Base-by-base conservation (phyloP, 140 eudicot genomes). In the Erigeron philadelphicus region DNA sequence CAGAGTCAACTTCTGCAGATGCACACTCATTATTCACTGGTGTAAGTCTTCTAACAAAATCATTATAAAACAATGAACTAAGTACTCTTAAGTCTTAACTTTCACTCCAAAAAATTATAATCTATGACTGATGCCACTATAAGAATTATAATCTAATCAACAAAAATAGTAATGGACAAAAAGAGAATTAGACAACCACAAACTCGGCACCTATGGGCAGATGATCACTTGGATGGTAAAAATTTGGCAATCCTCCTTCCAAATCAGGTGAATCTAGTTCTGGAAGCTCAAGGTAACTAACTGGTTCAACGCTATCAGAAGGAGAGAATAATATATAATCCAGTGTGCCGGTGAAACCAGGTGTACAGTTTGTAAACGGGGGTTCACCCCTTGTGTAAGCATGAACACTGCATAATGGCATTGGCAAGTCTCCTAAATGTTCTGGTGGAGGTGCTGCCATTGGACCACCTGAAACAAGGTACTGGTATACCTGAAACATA, bases 121-220 rank as follows among this genome's bases (percentile, higher is more conserved):
- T 2, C 38, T 31, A 3, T 49, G 15, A 17, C 19, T 13, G 12
- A 8, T 17, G 13, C 15, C 56, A 6, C 12, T n/a, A 54, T 38
- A 68, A 68, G 53, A 54, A 54, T 68, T 35, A 68, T 38, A 68
- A 68, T 68, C 43, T 18, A 13, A 68, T 40, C 38, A 67, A 67
- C 44, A 23, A 68, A 13, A 48, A 23, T 47, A 11, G 23, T 40
- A 54, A 15, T 49, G 11, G 60, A 63, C 61, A 10, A 4, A 75
- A 74, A 75, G 46, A 61, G 73, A 49, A 17, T 75, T 42, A 18
- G 12, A 72, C 76, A 45, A 87, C 79, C 42, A 72, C 74, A 78
- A 88, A 88, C 73, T 88, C 96, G 21, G 92, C 96, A 44, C 98
- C 98, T 54, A 92, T 86, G 11, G 98, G 98, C 58, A 92, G 86